phyloP scores from a whole-genome alignment of 2,329 filamentous ascomycete genomes.

The Hypoxylon sp. region DNA sequence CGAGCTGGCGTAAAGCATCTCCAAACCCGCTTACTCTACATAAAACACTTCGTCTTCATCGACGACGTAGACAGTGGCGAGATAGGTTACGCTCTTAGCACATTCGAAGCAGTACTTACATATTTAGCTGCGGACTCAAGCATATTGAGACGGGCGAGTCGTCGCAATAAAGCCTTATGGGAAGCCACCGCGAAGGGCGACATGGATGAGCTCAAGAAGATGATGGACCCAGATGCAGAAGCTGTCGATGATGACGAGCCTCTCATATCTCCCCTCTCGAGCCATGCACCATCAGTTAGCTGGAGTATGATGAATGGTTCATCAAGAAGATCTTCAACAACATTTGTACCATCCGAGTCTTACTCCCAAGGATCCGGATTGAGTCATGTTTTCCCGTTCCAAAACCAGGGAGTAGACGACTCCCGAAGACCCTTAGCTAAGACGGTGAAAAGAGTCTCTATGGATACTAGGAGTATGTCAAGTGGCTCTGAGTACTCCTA shows the following conservation, averaged over 20 bases:
- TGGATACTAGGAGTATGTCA: conserved; percentile 90
- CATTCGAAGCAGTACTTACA: conserved; percentile 90
- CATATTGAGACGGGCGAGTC: conserved; percentile 83
- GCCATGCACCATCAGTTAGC: conserved; percentile 55
- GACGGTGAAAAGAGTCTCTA: conserved; percentile 80
- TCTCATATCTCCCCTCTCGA: conserved; percentile 51
- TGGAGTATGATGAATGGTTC: conserved; percentile 59
- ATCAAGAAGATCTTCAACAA: conserved; percentile 54
- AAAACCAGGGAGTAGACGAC: conserved; percentile 62
- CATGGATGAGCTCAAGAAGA: conserved; percentile 75
- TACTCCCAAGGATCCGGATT: conserved; percentile 68
- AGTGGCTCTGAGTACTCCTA: conserved; percentile 86
- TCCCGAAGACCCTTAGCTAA: conserved; percentile 52
- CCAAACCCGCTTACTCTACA: conserved; percentile 89
- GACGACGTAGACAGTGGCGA: conserved; percentile 97
- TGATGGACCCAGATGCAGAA: conserved; percentile 76
- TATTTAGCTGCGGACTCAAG: conserved; percentile 87
- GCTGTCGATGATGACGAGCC: conserved; percentile 54
- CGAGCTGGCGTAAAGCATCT: conserved; percentile 87
- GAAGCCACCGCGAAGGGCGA: conserved; percentile 83
- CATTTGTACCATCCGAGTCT: conserved; percentile 55
- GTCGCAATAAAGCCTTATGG: conserved; percentile 87
- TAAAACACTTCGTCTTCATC: conserved; percentile 96
- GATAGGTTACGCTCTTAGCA: conserved; percentile 94
- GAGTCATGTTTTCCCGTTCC: conserved; percentile 91